Base-by-base conservation (phyloP, 345 rosid species). In the Trapa bicornis region DNA sequence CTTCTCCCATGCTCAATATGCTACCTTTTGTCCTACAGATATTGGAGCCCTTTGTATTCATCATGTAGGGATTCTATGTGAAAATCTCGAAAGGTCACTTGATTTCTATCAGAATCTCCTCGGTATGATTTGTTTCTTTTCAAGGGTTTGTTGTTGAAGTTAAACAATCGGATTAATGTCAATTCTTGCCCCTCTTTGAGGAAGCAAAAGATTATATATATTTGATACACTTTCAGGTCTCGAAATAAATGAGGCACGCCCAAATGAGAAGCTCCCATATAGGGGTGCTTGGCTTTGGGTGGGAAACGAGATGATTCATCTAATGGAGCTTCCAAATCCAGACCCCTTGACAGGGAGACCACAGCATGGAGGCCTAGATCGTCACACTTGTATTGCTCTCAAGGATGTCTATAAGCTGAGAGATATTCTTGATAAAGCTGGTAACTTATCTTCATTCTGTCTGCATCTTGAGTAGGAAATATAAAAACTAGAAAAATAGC, bases 261-360 rank as follows among this genome's bases (percentile, higher is more conserved):
- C 99, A 32, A 79, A 93, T 37, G 91, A 88, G 74, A 93, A 88
- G 83, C 92, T 93, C 74, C 97, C 96, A 0, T 87, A 93, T 41
- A 85, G 91, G 67, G 98, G 97, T 47, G 96, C 89, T 56, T 93
- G 98, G 95, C 75, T 93, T 79, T 93, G 98, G 98, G 84, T 93
- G 64, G 98, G 98, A 62, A 78, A 97, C 50, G 97, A 91, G 83
- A 93, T 90, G 97, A 93, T 93, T 74, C 98, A 93, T 76, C 73
- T 93, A n/a, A 93, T 93, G 98, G 98, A 93, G 80, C 98, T 90
- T 66, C 92, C 97, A 13, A 90, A 90, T 80, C 97, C 98, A 1
- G 97, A 93, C 77, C 98, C 98, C 0, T 83, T 90, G 75, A 80
- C 82, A 0, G 98, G 98, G 79, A 82, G 98, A 67, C 91, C 98